Conservation (phyloP, 208 protist species). For the Acanthamoeba triangularis region DNA sequence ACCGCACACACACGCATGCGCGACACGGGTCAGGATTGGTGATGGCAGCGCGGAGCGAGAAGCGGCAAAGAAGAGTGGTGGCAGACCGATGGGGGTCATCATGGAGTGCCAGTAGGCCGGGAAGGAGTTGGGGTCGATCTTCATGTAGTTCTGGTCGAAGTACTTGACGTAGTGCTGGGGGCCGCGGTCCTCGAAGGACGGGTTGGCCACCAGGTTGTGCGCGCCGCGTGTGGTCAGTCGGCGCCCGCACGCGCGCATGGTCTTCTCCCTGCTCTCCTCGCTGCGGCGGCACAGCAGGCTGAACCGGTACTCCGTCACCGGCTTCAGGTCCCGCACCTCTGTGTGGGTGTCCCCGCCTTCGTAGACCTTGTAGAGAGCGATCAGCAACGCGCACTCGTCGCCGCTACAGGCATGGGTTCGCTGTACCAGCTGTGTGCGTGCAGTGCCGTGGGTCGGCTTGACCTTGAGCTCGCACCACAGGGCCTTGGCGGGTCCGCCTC, state of each 20-base stretch:
- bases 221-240: not conserved
- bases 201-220: constrained; percentile 41
- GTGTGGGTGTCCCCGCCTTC: not conserved
- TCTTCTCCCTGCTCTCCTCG: not conserved
- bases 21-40: not conserved
- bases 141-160: constrained; percentile 63
- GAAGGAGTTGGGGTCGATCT: not conserved
- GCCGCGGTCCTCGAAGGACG: constrained; percentile 37
- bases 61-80: not conserved
- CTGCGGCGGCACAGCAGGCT: not conserved
- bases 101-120: constrained; percentile 68
- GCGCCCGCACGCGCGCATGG: not conserved
- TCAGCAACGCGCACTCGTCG: not conserved
- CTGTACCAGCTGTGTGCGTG: not conserved
- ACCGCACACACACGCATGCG: not conserved
- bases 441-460: not conserved
- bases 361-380: not conserved
- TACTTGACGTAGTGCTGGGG: constrained; percentile 24
- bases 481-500: not conserved
- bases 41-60: not conserved
- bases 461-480: not conserved
- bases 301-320: not conserved
- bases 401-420: not conserved
- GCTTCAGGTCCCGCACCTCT: not conserved
- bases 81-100: constrained; percentile 24